A percentile compares a stretch with the other conserved stretches of the same genome.
phyloP scores from a whole-genome alignment of 768 basidiomycete genomes.

The Lentinula raphanica region DNA sequence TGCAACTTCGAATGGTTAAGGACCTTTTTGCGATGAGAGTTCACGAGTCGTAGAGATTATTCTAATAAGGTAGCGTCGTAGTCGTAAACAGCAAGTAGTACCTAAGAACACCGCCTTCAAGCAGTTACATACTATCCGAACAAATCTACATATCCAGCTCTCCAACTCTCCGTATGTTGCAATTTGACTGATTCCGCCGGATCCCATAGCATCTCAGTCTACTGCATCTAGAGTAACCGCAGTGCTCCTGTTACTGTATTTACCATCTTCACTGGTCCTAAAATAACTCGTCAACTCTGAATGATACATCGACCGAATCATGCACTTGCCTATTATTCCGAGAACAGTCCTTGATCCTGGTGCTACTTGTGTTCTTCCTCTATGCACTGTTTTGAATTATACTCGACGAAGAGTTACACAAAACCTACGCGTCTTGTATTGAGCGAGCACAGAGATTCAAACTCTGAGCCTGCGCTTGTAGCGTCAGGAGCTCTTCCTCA shows the following conservation, averaged over 20 bases:
- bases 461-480: slow-evolving; percentile 62
- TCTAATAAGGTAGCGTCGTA: no score
- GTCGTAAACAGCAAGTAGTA: not conserved
- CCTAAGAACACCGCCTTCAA: not conserved
- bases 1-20: not conserved
- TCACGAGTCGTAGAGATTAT: not conserved
- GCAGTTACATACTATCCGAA: no score
- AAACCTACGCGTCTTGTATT: slow-evolving; percentile 70
- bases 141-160: not conserved
- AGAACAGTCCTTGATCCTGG: slow-evolving; percentile 80
- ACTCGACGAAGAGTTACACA: not conserved
- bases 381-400: slow-evolving; percentile 19
- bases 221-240: slow-evolving; percentile 32
- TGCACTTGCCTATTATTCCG: slow-evolving; percentile 62
- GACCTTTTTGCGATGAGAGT: not conserved
- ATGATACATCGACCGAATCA: not conserved
- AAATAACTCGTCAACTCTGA: not conserved
- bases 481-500: slow-evolving; percentile 54
- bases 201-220: not conserved
- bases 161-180: not conserved
- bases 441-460: slow-evolving; percentile 69
- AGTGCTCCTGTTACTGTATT: slow-evolving; percentile 73
- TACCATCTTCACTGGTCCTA: slow-evolving; percentile 53
- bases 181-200: not conserved
- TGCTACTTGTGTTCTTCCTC: slow-evolving; percentile 80